These are phyloP conservation scores for Mimosa pudica DNA, from an alignment of 306 rosid species.

Conservation along the genomic window DNA sequence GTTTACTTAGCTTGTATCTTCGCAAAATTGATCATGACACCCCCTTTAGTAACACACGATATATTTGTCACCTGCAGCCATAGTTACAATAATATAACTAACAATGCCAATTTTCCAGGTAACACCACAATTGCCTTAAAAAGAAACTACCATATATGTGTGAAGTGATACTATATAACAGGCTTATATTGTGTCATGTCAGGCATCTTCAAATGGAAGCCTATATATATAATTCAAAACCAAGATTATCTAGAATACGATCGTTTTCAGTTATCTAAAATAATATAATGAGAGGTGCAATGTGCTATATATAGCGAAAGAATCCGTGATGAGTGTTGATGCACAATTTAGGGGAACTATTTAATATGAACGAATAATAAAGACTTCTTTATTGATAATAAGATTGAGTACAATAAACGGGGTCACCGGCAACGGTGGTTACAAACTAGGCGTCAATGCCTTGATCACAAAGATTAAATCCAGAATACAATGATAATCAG, in stretches of 20 bases:
- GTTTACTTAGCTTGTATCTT: slow-evolving; percentile 92
- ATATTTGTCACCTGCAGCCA: slow-evolving; percentile 66
- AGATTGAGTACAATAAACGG: too few species aligned
- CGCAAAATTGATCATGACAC: slow-evolving; percentile 85
- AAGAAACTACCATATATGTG: slow-evolving; percentile 69
- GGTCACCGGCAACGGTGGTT: too few species aligned
- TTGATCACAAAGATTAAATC: too few species aligned
- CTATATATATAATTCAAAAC: slow-evolving; percentile 48
- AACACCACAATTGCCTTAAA: slow-evolving; percentile 19
- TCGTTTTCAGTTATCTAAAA: too few species aligned
- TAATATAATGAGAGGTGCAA: too few species aligned
- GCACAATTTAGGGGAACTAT: too few species aligned
- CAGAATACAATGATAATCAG: too few species aligned
- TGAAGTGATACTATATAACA: slow-evolving; percentile 90
- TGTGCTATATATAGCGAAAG: too few species aligned
- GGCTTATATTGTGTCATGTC: slow-evolving; percentile 77
- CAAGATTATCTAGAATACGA: not conserved
- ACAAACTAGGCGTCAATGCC: too few species aligned
- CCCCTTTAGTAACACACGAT: slow-evolving; percentile 97
- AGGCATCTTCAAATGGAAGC: slow-evolving; percentile 88
- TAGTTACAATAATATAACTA: not conserved
- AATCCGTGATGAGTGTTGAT: too few species aligned
- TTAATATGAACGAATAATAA: too few species aligned
- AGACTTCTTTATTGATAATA: too few species aligned
- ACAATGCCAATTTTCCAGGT: slow-evolving; percentile 21